Evolutionary conservation across 2,329 filamentous ascomycete genomes (phyloP).

Genomic region (Venturia aucupariae): DNA sequence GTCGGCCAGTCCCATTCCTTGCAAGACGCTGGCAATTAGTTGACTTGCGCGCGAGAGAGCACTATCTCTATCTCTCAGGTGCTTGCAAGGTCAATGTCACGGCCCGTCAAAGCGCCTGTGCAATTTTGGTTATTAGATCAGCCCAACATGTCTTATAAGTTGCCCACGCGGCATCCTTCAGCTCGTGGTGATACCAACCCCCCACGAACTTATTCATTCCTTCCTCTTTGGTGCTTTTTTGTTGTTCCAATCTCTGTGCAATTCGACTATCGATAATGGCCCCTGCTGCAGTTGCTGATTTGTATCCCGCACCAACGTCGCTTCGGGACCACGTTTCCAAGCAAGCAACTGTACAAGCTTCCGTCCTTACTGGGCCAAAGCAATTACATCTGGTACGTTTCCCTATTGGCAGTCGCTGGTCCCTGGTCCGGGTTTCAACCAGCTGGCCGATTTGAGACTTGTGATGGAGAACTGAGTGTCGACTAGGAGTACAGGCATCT

Average conservation of each 20-base stretch:
- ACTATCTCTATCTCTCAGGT: too few relatives aligned
- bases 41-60: background rate
- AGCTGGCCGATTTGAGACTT: constrained; percentile 10
- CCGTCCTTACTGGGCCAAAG: constrained; percentile 33
- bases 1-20: background rate
- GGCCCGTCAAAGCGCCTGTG: background rate
- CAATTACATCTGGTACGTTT: constrained; percentile 32
- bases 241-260: background rate
- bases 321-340: constrained; percentile 26
- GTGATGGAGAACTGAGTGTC: background rate
- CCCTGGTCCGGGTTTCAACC: background rate
- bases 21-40: background rate
- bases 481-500: constrained; percentile 47
- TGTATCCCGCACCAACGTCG: constrained; percentile 1
- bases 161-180: background rate
- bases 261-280: constrained; percentile 4
- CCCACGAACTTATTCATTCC: constrained; percentile 7
- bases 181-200: background rate
- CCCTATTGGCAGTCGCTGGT: background rate
- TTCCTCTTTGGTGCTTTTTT: constrained; percentile 1
- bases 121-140: background rate
- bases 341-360: constrained; percentile 28
- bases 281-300: constrained; percentile 10
- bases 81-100: background rate
- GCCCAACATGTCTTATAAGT: constrained; percentile 1